Conservation (phyloP, 129 eudicot species). For the Calendula officinalis region DNA sequence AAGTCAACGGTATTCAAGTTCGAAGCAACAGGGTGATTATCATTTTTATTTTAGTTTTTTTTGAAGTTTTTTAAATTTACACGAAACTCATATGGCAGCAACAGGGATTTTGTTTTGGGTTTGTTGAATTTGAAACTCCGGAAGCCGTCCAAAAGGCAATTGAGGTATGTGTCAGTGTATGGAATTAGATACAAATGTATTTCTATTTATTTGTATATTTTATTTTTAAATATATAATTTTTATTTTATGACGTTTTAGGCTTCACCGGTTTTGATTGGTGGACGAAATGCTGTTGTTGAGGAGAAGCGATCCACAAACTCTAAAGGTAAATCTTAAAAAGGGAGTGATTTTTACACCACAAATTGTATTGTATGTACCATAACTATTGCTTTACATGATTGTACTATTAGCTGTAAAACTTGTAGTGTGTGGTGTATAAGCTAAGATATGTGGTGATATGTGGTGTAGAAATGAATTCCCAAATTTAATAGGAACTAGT, state of each 20-base stretch:
- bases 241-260: conserved; percentile 45
- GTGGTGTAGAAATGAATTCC: no score
- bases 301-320: conserved; percentile 77
- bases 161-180: conserved; percentile 48
- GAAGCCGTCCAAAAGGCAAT: conserved; percentile 77
- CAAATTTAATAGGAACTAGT: no score
- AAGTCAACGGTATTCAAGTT: conserved; percentile 85
- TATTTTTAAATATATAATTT: no score
- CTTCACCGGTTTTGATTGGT: conserved; percentile 65
- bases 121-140: conserved; percentile 86
- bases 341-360: no score
- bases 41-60: neutral
- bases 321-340: conserved; percentile 58
- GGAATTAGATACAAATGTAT: neutral
- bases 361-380: no score
- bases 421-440: no score
- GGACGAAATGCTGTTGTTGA: conserved; percentile 71
- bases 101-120: conserved; percentile 93
- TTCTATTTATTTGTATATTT: no score
- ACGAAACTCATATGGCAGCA: conserved; percentile 41
- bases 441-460: no score
- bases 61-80: conserved; percentile 14
- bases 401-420: no score
- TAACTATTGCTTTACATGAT: no score
- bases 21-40: conserved; percentile 64